Evolutionary conservation across 768 basidiomycete species (phyloP).

Genomic region (Podaxis mareebaensis): DNA sequence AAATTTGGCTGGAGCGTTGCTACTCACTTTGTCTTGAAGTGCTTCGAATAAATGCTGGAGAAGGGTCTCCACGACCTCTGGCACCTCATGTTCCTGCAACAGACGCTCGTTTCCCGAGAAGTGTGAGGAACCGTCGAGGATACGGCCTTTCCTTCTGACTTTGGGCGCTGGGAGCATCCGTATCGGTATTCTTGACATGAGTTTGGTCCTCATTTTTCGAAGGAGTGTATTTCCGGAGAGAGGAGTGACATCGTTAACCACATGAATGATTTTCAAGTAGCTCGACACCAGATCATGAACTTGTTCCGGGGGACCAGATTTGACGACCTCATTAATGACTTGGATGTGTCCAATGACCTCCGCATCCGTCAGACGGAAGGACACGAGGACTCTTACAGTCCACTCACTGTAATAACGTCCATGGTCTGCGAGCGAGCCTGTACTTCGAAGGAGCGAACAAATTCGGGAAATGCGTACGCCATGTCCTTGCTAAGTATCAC

Average conservation of each 20-base stretch:
- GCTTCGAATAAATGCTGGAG: conserved; percentile 71
- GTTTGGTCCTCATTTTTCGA: conserved; percentile 68
- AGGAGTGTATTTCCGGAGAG: conserved; percentile 63
- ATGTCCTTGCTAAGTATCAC: conserved; percentile 56
- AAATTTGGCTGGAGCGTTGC: neutral
- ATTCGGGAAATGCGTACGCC: conserved; percentile 45
- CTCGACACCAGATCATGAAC: conserved; percentile 42
- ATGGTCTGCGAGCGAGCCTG: conserved; percentile 33
- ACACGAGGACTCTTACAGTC: neutral
- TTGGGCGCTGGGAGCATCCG: conserved; percentile 50
- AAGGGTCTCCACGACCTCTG: conserved; percentile 74
- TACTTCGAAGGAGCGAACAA: conserved; percentile 49
- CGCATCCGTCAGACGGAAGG: conserved; percentile 12
- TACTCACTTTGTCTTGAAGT: conserved; percentile 76
- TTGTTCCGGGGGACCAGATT: conserved; percentile 58
- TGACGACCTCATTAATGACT: conserved; percentile 69
- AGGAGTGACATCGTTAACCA: conserved; percentile 39
- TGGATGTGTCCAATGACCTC: conserved; percentile 72
- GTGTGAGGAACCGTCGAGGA: conserved; percentile 26
- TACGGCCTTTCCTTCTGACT: conserved; percentile 27
- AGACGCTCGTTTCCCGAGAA: conserved; percentile 13
- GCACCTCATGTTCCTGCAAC: conserved; percentile 59
- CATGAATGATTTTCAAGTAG: conserved; percentile 46
- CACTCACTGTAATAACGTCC: conserved; percentile 53
- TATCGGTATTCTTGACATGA: conserved; percentile 64